Base-by-base conservation (phyloP, 108 stramenopile genomes). In the Skeletonema marinoi region DNA sequence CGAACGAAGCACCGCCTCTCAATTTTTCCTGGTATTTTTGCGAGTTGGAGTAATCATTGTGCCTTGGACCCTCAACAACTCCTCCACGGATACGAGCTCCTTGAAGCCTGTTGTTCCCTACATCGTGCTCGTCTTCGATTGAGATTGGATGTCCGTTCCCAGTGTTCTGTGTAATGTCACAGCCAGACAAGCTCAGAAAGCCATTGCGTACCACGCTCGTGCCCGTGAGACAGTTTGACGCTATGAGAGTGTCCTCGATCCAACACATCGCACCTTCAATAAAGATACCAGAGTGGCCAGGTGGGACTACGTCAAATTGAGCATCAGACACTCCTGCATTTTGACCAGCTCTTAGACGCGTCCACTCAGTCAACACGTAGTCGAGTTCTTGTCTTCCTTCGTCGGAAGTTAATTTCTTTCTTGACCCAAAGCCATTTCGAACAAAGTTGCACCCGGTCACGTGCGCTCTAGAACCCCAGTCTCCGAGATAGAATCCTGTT, bases 401-500 rank as follows among this genome's bases (percentile, higher is more conserved):
- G 44, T 46, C 44, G 44, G 44, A 46, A n/a, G 44, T 4, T n/a
- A 38, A 58, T 16, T 32, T 42, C 17, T 32, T n/a, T 13, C 19
- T 78, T 21, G 70, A 16, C 13, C 80, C 80, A 63, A 72, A 81
- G 17, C 84, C 84, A 38, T 77, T 77, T 8, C 80, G 36, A 12
- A 85, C 33, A 42, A 85, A 66, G 30, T 85, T 81, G 30, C 73
- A 85, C 3, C 39, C 25, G 0, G 6, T 8, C 1, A 42, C 16
- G 30, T 29, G 11, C 1, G 25, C 25, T 44, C 42, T 4, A 2
- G 21, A 19, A 6, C 66, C 39, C 75, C 71, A 70, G 41, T 85
- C 80, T 1, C 84, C 84, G 5, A 85, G 31, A 58, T 81, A 85
- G 13, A 85, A 32, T 38, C 84, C 84, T 12, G 84, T 85, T 50